phyloP scores from a whole-genome alignment of 768 basidiomycete species.

The Plicaturopsis crispa region DNA sequence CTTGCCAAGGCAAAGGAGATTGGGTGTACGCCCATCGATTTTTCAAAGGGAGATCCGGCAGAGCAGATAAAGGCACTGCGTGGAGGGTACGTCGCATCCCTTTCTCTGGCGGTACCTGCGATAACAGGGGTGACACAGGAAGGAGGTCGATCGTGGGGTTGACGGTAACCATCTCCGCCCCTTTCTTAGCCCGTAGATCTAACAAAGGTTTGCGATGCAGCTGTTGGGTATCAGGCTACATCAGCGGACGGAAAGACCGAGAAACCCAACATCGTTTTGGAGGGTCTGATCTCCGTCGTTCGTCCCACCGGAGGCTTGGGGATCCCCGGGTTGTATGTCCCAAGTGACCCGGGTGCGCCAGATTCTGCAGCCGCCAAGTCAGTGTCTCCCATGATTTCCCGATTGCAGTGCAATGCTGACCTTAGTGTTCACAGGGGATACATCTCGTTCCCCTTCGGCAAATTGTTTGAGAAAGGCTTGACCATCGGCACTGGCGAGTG shows the following conservation, averaged over 20 bases:
- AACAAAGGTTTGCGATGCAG: conserved; percentile 15
- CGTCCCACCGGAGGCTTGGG: conserved; percentile 51
- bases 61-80: conserved; percentile 37
- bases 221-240: conserved; percentile 50
- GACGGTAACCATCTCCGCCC: conserved; percentile 25
- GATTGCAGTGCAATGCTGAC: not conserved
- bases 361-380: conserved; percentile 43
- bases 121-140: no score
- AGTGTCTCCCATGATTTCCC: conserved; percentile 6
- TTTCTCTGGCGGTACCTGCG: no score
- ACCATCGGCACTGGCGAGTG: conserved; percentile 47
- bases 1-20: conserved; percentile 45
- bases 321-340: conserved; percentile 49
- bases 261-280: conserved; percentile 46
- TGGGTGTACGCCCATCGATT: conserved; percentile 43
- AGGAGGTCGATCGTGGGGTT: conserved; percentile 44
- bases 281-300: conserved; percentile 42
- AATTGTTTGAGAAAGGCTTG: conserved; percentile 51
- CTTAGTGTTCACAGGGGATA: conserved; percentile 26
- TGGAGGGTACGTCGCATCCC: conserved; percentile 27
- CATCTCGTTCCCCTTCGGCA: conserved; percentile 44
- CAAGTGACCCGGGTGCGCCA: conserved; percentile 48
- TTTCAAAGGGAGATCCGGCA: conserved; percentile 38
- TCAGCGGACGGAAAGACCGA: conserved; percentile 47
- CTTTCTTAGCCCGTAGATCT: not conserved